phyloP scores from a whole-genome alignment of 345 rosid genomes.

The Aquilaria yunnanensis region DNA sequence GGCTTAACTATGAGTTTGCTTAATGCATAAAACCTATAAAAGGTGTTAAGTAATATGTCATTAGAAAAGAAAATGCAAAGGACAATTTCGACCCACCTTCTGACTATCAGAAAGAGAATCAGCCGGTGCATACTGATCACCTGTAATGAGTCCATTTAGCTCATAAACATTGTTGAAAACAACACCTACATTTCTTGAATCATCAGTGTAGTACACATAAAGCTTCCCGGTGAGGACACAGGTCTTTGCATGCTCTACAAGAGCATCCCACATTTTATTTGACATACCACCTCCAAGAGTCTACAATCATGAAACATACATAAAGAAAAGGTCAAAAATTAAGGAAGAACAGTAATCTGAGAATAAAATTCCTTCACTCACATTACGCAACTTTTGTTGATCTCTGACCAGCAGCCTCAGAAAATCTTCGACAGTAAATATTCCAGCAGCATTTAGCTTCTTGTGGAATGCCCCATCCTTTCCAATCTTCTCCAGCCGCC shows the following conservation, averaged over 20 bases:
- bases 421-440: conserved; percentile 73
- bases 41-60: too few species aligned
- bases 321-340: conserved; percentile 19
- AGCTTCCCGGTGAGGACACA: conserved; percentile 79
- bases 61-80: too few species aligned
- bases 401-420: conserved; percentile 72
- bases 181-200: conserved; percentile 70
- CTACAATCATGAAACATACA: conserved; percentile 31
- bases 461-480: conserved; percentile 99
- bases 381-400: conserved; percentile 61
- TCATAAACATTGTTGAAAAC: conserved; percentile 81
- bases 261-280: conserved; percentile 99
- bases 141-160: conserved; percentile 82
- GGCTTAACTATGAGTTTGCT: too few species aligned
- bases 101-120: conserved; percentile 83
- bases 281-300: conserved; percentile 99
- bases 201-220: conserved; percentile 82
- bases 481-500: conserved; percentile 99
- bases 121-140: conserved; percentile 73
- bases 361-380: conserved; percentile 37
- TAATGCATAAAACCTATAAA: too few species aligned
- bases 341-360: conserved; percentile 7
- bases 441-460: conserved; percentile 44
- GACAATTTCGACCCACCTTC: conserved; percentile 45
- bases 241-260: conserved; percentile 93